Evolutionary conservation across 495 filamentous ascomycete species (phyloP).

Genomic region (Aspergillus incahuasiensis): DNA sequence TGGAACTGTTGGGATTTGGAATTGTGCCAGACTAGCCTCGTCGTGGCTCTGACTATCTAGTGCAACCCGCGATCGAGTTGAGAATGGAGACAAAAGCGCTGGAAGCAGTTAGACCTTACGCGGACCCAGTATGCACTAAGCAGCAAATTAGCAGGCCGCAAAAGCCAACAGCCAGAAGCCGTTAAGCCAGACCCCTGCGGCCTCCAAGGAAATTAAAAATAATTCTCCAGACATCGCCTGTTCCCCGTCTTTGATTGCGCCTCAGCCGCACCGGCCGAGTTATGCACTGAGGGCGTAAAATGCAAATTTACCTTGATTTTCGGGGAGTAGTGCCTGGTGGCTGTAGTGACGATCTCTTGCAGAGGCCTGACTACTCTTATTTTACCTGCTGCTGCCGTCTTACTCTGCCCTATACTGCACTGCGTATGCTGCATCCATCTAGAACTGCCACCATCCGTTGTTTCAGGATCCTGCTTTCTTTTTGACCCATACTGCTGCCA

Average conservation of each 20-base stretch:
- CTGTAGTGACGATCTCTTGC: slow-evolving; percentile 18
- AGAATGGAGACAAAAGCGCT: not conserved
- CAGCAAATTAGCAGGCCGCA: not conserved
- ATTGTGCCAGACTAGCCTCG: not conserved
- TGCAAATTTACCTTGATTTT: not conserved
- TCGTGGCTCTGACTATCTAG: no score
- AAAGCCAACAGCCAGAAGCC: slow-evolving; percentile 18
- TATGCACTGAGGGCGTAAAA: not conserved
- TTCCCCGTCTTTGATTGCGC: slow-evolving; percentile 20
- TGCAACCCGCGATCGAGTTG: no score
- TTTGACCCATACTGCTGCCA: slow-evolving; percentile 6
- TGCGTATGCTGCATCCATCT: not conserved
- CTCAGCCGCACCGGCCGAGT: slow-evolving; percentile 21
- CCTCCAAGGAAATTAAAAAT: slow-evolving; percentile 12
- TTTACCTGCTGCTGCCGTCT: not conserved
- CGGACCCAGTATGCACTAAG: not conserved
- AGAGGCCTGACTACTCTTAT: slow-evolving; percentile 10
- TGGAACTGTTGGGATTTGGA: not conserved
- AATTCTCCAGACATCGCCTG: slow-evolving; percentile 15
- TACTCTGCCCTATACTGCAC: not conserved
- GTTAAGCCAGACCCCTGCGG: slow-evolving; percentile 12
- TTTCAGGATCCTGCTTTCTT: slow-evolving; percentile 9
- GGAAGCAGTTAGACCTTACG: slow-evolving; percentile 1
- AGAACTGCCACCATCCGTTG: slow-evolving; percentile 7
- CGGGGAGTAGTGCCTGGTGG: not conserved